Percentiles rank a stretch among this genome's conserved stretches.
Conservation (phyloP, 78 protist species). For the Dictyostelium firmibasis region DNA sequence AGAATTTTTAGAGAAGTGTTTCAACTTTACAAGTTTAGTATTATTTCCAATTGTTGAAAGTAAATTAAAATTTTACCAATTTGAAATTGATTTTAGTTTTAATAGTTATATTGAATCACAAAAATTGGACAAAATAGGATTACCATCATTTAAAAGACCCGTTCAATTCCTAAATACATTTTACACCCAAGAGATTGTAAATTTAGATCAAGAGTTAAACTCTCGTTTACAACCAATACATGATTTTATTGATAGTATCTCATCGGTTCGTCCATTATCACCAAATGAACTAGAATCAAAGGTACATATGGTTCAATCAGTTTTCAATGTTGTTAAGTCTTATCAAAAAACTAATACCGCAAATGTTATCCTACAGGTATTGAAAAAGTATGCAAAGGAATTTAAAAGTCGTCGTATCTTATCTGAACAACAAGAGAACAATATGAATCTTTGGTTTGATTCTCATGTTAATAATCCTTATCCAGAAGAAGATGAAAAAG, state of each 20-base stretch:
- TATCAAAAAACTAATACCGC: conserved; percentile 48
- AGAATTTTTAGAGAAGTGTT: not conserved
- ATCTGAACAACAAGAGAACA: not conserved
- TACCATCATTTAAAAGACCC: not conserved
- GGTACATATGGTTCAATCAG: not conserved
- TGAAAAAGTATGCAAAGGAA: conserved; percentile 47
- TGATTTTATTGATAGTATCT: not conserved
- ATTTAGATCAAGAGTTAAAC: not conserved
- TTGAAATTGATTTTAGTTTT: conserved; percentile 6
- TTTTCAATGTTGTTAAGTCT: conserved; percentile 22
- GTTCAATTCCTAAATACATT: not conserved
- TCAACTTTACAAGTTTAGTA: not conserved
- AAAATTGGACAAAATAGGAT: conserved; percentile 1
- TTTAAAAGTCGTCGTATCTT: conserved; percentile 26
- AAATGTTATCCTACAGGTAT: conserved; percentile 23
- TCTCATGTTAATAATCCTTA: conserved; percentile 5
- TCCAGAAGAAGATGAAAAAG: conserved; percentile 53
- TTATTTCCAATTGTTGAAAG: not conserved
- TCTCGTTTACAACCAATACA: not conserved
- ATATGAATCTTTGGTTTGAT: conserved; percentile 22
- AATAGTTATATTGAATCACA: conserved; percentile 5
- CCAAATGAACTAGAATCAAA: not conserved
- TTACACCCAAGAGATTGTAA: not conserved
- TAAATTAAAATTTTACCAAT: not conserved
- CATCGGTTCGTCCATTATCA: not conserved